A percentile compares a stretch with the other conserved stretches of the same genome.
Conservation (phyloP, 2,329 filamentous ascomycete species). For the Diaporthe capsici region DNA sequence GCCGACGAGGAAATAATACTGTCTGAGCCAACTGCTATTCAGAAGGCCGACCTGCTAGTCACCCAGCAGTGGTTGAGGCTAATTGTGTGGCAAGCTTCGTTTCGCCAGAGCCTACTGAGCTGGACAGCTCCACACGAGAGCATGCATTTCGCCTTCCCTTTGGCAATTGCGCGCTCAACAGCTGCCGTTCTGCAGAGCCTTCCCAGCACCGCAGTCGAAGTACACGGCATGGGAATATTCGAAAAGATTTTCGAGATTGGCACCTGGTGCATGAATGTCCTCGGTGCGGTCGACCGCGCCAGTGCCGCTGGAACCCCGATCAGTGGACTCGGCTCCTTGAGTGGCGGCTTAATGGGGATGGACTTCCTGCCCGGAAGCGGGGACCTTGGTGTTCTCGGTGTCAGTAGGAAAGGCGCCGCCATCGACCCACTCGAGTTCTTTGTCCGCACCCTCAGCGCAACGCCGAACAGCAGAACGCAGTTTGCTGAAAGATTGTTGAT, state of each 20-base stretch:
- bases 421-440: slow-evolving; percentile 61
- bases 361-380: slow-evolving; percentile 49
- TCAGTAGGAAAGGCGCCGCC: slow-evolving; percentile 50
- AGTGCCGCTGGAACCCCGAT: slow-evolving; percentile 45
- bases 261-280: slow-evolving; percentile 60
- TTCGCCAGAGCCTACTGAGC: slow-evolving; percentile 75
- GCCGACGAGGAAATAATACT: slow-evolving; percentile 63
- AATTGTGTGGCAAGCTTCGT: slow-evolving; percentile 81
- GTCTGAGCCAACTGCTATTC: slow-evolving; percentile 70
- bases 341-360: slow-evolving; percentile 47
- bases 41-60: slow-evolving; percentile 77
- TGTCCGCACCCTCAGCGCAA: slow-evolving; percentile 59
- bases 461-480: slow-evolving; percentile 58
- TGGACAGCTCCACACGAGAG: slow-evolving; percentile 70
- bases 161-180: slow-evolving; percentile 73
- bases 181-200: slow-evolving; percentile 59
- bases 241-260: slow-evolving; percentile 66
- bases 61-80: slow-evolving; percentile 80
- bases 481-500: slow-evolving; percentile 59
- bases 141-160: slow-evolving; percentile 73
- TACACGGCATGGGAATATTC: slow-evolving; percentile 64
- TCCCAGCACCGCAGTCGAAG: slow-evolving; percentile 58
- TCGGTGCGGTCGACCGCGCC: slow-evolving; percentile 53
- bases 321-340: slow-evolving; percentile 40
- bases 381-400: slow-evolving; percentile 51